phyloP scores from a whole-genome alignment of 1,284 basidiomycete species.

The Irpex sp. region DNA sequence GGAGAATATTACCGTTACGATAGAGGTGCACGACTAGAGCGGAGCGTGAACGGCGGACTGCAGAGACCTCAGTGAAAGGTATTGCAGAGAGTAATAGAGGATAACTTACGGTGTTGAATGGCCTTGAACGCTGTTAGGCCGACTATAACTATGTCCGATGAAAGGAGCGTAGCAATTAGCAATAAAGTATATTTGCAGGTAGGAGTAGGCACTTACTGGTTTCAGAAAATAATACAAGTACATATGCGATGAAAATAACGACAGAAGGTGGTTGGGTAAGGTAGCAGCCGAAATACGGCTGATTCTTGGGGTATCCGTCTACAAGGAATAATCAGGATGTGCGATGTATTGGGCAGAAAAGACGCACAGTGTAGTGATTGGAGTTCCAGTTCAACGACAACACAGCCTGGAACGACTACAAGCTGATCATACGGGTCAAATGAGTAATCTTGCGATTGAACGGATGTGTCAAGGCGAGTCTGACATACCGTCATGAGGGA shows the following conservation, averaged over 20 bases:
- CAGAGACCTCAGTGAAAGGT: neutral
- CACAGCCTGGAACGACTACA: constrained; percentile 37
- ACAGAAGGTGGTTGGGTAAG: constrained; percentile 37
- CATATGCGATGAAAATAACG: constrained; percentile 46
- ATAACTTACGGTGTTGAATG: constrained; percentile 43
- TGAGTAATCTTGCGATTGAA: neutral
- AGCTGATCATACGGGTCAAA: neutral
- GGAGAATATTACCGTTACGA: constrained; percentile 50
- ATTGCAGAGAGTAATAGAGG: too few relatives aligned
- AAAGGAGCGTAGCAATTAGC: neutral
- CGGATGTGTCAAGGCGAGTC: constrained; percentile 1
- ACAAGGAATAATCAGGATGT: neutral
- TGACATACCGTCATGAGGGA: constrained; percentile 8
- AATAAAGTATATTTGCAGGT: neutral
- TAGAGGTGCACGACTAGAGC: constrained; percentile 47
- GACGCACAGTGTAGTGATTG: constrained; percentile 43
- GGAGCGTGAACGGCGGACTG: constrained; percentile 42
- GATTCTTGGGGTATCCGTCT: constrained; percentile 3
- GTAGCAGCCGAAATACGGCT: constrained; percentile 35
- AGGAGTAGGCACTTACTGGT: constrained; percentile 38
- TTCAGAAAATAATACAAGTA: constrained; percentile 47
- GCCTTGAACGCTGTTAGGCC: constrained; percentile 45
- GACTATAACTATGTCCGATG: constrained; percentile 40
- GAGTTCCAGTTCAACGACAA: constrained; percentile 42
- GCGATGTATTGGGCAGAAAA: neutral